Conservation (phyloP, 1,139 yeast genomes). For the Yamadazyma sp. region DNA sequence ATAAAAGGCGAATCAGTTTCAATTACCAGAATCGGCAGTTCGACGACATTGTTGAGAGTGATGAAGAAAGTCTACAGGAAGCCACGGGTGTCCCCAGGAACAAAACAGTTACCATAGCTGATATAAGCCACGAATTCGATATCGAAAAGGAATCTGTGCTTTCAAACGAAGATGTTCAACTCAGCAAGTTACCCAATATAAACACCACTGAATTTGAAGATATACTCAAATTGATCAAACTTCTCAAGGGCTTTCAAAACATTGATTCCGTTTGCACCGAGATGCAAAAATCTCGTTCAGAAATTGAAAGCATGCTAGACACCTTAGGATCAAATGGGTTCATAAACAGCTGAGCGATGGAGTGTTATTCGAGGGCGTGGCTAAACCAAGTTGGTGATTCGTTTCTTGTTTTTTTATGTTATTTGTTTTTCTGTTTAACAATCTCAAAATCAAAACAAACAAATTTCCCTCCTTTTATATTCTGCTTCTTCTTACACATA, state of each 20-base stretch:
- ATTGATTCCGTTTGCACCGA: slow-evolving; percentile 77
- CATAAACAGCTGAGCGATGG: slow-evolving; percentile 33
- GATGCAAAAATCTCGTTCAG: slow-evolving; percentile 54
- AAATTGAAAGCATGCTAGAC: slow-evolving; percentile 52
- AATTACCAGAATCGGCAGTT: slow-evolving; percentile 19
- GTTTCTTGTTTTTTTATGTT: slow-evolving; percentile 1
- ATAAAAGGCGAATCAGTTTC: slow-evolving; percentile 36
- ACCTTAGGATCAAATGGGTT: slow-evolving; percentile 44
- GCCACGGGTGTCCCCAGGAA: neutral
- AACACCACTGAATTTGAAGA: slow-evolving; percentile 27
- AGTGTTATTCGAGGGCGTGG: neutral
- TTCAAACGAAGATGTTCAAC: slow-evolving; percentile 9
- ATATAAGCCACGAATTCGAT: slow-evolving; percentile 6
- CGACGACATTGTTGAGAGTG: slow-evolving; percentile 12
- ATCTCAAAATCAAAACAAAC: slow-evolving; percentile 10
- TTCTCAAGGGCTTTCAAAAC: slow-evolving; percentile 59
- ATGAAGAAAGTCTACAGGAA: slow-evolving; percentile 9
- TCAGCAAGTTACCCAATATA: slow-evolving; percentile 14
- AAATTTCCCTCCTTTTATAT: slow-evolving; percentile 8
- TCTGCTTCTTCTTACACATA: slow-evolving; percentile 2
- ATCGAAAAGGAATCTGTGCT: slow-evolving; percentile 19
- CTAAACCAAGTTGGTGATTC: neutral
- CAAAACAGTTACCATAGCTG: neutral
- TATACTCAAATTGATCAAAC: slow-evolving; percentile 36
- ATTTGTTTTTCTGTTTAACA: neutral